Base-by-base conservation (phyloP, 768 basidiomycete genomes). In the Boletus coccyginus region DNA sequence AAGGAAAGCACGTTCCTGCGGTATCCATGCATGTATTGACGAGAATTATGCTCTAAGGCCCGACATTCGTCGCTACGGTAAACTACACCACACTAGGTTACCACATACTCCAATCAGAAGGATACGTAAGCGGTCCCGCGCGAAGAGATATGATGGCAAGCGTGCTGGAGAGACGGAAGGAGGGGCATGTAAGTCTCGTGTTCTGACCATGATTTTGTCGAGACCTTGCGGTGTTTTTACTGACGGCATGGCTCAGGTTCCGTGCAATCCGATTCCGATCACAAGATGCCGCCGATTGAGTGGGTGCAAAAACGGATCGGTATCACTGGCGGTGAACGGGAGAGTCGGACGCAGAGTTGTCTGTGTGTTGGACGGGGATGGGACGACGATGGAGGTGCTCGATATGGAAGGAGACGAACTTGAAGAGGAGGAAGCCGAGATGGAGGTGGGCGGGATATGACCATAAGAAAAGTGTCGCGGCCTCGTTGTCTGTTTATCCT, bases 271-370 rank as follows among this genome's bases (percentile, higher is more conserved):
- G 66, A 75, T 79, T 62, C 76, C 78, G 71, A 81, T 90, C 70
- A 79, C 74, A 54, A 80, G 81, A 70, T 76, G 78, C 62, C 83
- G 85, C 61, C 75, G 74, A 69, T 69, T 90, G 70, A 72, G 69
- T 61, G 78, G 79, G 42, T 81, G 81, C 72, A 77, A 70, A 64
- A 65, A 69, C 62, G 85, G 83, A 57, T 72, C 71, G 29, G 81
- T 84, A 54, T 79, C 77, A 50, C 71, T 92, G 63, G 83, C 87
- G 50, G 77, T 90, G 68, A 93, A 93, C 68, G 90, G 91, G 60
- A 77, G 86, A 68, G 75, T 72, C 10, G 88, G 88, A 53, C 84
- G 90, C 65, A 77, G 88, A 64, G 85, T 92, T 50, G 88, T 83
- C 7, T 90, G 90, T 69, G 80, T 91, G 53, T 70, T 92, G 67